Evolutionary conservation across 116 monocot genomes (phyloP), one percentile per base, ranked within the genome.

Genomic region (Cymodocea nodosa): DNA sequence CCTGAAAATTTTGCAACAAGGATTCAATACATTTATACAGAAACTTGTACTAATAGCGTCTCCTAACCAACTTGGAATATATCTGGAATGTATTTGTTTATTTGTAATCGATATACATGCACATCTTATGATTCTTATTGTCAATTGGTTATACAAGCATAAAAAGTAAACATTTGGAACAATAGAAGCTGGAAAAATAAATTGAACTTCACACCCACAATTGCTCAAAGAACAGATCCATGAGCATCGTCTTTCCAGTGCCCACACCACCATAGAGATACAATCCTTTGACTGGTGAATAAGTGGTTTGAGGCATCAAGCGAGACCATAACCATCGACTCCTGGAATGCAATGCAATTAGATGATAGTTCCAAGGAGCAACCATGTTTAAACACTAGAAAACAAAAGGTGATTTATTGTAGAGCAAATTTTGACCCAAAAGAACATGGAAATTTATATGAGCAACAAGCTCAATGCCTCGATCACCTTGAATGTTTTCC

Each of bases 181-280:
- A 62, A 18, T 19, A 37, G 18, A n/a, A 20, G 35, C 37, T 53
- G 35, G 35, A 64, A 48, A 48, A 13, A 64, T 4, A 19, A 64
- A 58, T 30, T 12, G 18, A 22, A 25, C 19, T 36, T 48, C 17
- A 54, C 8, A 77, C 97, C 80, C 82, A 97, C 91, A 91, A 54
- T 75, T 97, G 85, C 56, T 97, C 80, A 73, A 76, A 97, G 69
- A 97, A 97, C 61, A 97, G 77, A 76, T 97, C 97, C 97, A 97
- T 97, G 37, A 91, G 97, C 97, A 97, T 97, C 19, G 97, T 97
- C 71, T 97, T 91, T 70, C 91, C 91, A 12, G 97, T 91, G 62
- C 91, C 97, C 19, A 97, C 97, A 74, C 91, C 91, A 71, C 97
- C 97, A 78, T 88, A 97, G 25, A 91, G 81, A 52, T 97, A 97